Evolutionary conservation across 306 rosid species (phyloP).

Genomic region (Dalbergia cultrata): DNA sequence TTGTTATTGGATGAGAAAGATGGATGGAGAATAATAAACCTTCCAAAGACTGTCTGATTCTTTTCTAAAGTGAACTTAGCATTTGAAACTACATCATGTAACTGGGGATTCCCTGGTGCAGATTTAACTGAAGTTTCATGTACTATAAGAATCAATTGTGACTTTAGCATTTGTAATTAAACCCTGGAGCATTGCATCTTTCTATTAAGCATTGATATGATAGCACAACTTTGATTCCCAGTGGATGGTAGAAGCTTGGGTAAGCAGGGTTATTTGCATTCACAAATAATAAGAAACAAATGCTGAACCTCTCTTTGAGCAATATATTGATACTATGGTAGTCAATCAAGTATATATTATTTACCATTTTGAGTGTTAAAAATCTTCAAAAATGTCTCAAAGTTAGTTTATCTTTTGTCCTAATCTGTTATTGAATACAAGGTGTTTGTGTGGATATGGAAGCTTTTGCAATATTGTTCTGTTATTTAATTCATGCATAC

Average conservation of each 20-base stretch:
- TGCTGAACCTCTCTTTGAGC: not conserved
- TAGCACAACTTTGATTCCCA: not conserved
- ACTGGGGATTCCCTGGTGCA: slow-evolving; percentile 4
- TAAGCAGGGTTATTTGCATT: not conserved
- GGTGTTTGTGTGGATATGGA: no score
- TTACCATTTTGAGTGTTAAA: not conserved
- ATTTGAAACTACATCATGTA: not conserved
- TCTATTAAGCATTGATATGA: slow-evolving; percentile 19
- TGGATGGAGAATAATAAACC: not conserved
- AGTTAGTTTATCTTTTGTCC: no score
- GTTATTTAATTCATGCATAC: no score
- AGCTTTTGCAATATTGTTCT: no score
- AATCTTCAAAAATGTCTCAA: no score
- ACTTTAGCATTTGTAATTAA: slow-evolving; percentile 4
- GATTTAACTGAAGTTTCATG: slow-evolving; percentile 1
- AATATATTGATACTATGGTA: not conserved
- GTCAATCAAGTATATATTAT: not conserved
- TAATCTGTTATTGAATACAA: no score
- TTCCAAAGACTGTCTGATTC: not conserved
- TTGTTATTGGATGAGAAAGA: not conserved
- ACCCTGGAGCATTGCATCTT: not conserved
- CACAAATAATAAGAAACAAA: not conserved
- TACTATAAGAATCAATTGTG: slow-evolving; percentile 12
- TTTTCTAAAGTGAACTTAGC: not conserved
- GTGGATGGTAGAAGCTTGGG: not conserved